Conservation (phyloP, 2,329 filamentous ascomycete species). For the Botrytis squamosa region DNA sequence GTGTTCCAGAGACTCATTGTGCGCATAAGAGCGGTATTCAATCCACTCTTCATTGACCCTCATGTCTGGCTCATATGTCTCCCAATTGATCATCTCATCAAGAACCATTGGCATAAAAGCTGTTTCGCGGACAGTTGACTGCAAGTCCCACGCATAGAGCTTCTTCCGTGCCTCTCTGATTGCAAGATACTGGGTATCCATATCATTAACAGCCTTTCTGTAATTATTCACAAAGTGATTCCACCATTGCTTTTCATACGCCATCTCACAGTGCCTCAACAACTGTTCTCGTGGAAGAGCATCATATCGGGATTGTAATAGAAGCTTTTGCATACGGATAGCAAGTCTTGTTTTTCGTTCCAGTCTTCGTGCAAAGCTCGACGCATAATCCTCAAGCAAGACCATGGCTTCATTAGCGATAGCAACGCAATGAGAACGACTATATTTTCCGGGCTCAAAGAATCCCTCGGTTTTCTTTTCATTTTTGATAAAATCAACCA, state of each 20-base stretch:
- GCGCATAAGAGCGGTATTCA: background rate
- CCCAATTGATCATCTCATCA: background rate
- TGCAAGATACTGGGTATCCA: background rate
- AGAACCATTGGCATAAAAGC: background rate
- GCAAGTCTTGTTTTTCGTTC: background rate
- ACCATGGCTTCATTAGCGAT: background rate
- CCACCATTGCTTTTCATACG: background rate
- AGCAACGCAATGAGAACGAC: accelerated
- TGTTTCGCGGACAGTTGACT: background rate
- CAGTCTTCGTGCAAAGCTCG: background rate
- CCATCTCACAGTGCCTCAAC: background rate
- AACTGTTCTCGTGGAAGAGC: background rate
- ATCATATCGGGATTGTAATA: background rate
- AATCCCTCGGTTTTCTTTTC: background rate
- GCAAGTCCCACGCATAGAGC: background rate
- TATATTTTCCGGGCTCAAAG: background rate
- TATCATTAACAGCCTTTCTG: background rate
- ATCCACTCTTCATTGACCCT: background rate
- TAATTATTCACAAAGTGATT: background rate
- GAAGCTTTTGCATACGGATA: background rate
- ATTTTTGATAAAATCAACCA: background rate
- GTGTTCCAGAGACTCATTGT: too few relatives aligned
- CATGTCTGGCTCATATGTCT: background rate
- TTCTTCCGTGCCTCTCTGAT: background rate
- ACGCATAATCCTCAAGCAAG: background rate